These are phyloP conservation scores for Combretum micranthum DNA, from an alignment of 345 rosid genomes.

Conservation along the genomic window DNA sequence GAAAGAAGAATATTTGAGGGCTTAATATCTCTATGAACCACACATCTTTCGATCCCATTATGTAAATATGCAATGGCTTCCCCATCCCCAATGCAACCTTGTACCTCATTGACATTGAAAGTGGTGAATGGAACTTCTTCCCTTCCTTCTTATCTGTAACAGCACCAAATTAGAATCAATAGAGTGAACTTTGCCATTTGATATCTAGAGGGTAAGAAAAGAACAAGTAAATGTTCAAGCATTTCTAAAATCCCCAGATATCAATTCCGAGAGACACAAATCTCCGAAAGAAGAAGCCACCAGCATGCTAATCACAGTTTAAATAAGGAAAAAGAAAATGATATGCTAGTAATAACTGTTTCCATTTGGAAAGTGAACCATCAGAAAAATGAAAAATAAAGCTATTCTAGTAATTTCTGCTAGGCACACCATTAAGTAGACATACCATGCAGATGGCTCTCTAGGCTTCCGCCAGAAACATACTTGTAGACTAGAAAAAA, in stretches of 20 bases:
- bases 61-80: conserved; percentile 75
- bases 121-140: conserved; percentile 25
- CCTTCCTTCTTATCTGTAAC: conserved; percentile 59
- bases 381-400: not conserved
- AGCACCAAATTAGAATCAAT: not conserved
- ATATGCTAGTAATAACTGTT: too few relatives aligned
- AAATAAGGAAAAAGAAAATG: too few relatives aligned
- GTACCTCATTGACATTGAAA: conserved; percentile 75
- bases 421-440: not conserved
- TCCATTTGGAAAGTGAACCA: not conserved
- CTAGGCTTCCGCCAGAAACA: conserved; percentile 90
- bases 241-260: not conserved
- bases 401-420: too few relatives aligned
- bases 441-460: conserved; percentile 77
- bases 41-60: conserved; percentile 76
- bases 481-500: conserved; percentile 81
- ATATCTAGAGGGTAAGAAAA: too few relatives aligned
- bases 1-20: conserved; percentile 94
- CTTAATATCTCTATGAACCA: conserved; percentile 92
- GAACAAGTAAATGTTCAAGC: too few relatives aligned
- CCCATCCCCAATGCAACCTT: conserved; percentile 75
- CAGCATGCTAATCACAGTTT: too few relatives aligned
- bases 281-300: too few relatives aligned
- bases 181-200: too few relatives aligned
- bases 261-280: too few relatives aligned